Evolutionary conservation across 2,329 filamentous ascomycete genomes (phyloP).

Genomic region (Diplodia sapinea): DNA sequence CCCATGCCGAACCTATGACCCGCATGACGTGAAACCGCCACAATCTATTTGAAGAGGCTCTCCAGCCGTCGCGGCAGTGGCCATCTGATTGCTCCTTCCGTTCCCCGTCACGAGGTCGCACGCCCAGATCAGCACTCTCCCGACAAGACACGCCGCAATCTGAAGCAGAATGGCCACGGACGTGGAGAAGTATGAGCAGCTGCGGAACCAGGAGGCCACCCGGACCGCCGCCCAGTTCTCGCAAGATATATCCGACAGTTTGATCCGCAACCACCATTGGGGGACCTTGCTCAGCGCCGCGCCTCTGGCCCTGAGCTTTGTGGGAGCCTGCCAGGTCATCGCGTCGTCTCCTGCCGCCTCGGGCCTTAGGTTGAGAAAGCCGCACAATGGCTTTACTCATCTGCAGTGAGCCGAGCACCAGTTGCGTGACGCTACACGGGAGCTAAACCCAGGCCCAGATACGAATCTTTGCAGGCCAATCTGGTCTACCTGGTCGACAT

Average conservation of each 20-base stretch:
- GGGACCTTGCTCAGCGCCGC: constrained; percentile 22
- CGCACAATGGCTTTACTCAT: constrained; percentile 22
- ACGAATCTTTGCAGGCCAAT: constrained; percentile 24
- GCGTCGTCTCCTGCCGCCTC: constrained; percentile 24
- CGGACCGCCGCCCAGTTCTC: constrained; percentile 37
- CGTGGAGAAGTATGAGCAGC: constrained; percentile 17
- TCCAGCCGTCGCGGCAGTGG: neutral
- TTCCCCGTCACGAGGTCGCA: neutral
- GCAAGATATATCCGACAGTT: constrained; percentile 23
- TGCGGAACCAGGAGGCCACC: constrained; percentile 17
- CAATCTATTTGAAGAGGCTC: constrained; percentile 3
- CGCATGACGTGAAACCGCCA: constrained; percentile 14
- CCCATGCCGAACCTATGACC: neutral
- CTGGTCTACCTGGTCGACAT: constrained; percentile 9
- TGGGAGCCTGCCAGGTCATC: constrained; percentile 25
- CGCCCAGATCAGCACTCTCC: neutral
- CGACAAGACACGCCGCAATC: neutral
- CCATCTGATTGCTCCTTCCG: too few relatives aligned
- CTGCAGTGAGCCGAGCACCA: neutral
- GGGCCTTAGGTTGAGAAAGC: constrained; percentile 7
- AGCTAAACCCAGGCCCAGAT: neutral
- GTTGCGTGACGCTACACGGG: neutral
- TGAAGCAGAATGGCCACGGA: neutral
- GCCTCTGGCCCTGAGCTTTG: constrained; percentile 22
- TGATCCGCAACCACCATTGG: constrained; percentile 23